A percentile compares a stretch with the other conserved stretches of the same genome.
phyloP scores from a whole-genome alignment of 768 basidiomycete genomes.

The Boletus patriciae region DNA sequence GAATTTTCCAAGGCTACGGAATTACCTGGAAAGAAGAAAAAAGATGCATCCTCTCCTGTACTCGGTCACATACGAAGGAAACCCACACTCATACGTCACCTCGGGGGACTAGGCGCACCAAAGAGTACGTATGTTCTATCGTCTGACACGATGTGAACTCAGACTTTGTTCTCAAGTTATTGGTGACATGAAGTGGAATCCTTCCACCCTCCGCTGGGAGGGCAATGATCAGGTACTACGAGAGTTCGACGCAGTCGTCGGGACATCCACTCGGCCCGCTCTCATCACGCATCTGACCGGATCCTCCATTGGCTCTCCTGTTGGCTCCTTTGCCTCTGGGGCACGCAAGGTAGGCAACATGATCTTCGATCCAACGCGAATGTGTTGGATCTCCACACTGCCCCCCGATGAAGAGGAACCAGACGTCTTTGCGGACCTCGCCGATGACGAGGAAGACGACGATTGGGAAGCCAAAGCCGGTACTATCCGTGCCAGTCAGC shows the following conservation, averaged over 20 bases:
- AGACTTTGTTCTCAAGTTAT: conserved; percentile 56
- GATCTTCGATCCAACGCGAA: conserved; percentile 91
- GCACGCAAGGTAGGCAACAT: conserved; percentile 95
- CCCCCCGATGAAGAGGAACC: conserved; percentile 90
- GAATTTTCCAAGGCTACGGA: conserved; percentile 49
- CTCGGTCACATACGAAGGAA: conserved; percentile 58
- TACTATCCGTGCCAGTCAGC: conserved; percentile 70
- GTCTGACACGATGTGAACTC: conserved; percentile 12
- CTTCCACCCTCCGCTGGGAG: conserved; percentile 87
- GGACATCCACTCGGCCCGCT: conserved; percentile 86
- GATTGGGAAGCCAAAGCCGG: conserved; percentile 72
- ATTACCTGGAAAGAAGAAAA: conserved; percentile 55
- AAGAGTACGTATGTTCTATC: conserved; percentile 57
- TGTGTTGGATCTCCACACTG: conserved; percentile 92
- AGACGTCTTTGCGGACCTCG: conserved; percentile 91
- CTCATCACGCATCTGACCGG: conserved; percentile 93
- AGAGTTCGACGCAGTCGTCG: conserved; percentile 82
- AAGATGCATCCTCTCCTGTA: conserved; percentile 45
- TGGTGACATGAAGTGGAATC: conserved; percentile 98
- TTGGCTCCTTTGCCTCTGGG: conserved; percentile 69
- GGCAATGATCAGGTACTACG: conserved; percentile 91
- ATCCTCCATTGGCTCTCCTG: conserved; percentile 80
- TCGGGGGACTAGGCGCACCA: conserved; percentile 62
- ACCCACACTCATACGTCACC: conserved; percentile 85
- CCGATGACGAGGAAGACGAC: conserved; percentile 83